phyloP scores from a whole-genome alignment of 345 rosid species.

The Angophora floribunda region DNA sequence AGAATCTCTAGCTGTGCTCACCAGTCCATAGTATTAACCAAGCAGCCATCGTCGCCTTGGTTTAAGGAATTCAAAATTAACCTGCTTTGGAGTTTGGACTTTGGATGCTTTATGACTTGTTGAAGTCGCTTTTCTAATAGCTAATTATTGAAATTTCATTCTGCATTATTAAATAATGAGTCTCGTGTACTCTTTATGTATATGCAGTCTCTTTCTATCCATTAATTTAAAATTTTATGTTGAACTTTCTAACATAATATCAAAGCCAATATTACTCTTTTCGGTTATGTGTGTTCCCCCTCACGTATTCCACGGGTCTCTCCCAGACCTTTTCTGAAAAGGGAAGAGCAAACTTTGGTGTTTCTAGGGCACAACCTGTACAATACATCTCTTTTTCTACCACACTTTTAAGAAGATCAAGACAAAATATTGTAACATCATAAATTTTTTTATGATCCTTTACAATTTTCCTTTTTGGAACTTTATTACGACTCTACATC shows the following conservation, averaged over 20 bases:
- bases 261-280: background rate
- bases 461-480: too few species aligned
- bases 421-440: too few species aligned
- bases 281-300: rapidly evolving
- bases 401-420: background rate
- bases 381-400: background rate
- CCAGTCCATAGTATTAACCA: background rate
- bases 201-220: background rate
- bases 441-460: background rate
- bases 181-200: rapidly evolving
- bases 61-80: background rate
- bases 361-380: background rate
- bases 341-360: background rate
- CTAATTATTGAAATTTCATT: background rate
- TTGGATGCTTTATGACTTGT: background rate
- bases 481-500: too few species aligned
- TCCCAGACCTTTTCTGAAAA: background rate
- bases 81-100: background rate
- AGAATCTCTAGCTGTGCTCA: background rate
- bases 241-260: too few species aligned
- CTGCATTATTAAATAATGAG: rapidly evolving
- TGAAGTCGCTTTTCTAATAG: background rate
- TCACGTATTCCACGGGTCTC: background rate
- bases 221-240: background rate
- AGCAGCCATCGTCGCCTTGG: background rate